A percentile compares a stretch with the other conserved stretches of the same genome.
phyloP scores from a whole-genome alignment of 306 rosid genomes.

The Sicyos baderoa region DNA sequence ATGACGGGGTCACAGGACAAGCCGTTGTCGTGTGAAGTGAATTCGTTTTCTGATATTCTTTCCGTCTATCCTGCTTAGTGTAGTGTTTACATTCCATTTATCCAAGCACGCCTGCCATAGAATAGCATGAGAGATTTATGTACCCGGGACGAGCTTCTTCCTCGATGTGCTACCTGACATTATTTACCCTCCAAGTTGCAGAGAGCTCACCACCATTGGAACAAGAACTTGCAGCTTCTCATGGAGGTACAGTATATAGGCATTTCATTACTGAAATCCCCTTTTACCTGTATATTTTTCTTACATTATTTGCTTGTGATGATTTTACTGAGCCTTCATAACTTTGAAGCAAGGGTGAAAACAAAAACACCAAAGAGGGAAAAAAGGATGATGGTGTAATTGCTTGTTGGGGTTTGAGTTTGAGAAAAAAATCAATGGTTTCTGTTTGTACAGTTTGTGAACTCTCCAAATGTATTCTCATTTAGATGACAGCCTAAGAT shows the following conservation, averaged over 20 bases:
- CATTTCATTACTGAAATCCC: constrained; percentile 2
- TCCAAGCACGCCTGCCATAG: not conserved
- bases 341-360: constrained; percentile 23
- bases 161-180: constrained; percentile 13
- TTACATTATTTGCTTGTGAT: constrained; percentile 35
- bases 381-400: not conserved
- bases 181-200: not conserved
- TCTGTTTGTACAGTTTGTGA: constrained; percentile 15
- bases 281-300: constrained; percentile 46
- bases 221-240: constrained; percentile 6
- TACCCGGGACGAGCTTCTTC: constrained; percentile 19
- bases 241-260: constrained; percentile 16
- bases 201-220: not conserved
- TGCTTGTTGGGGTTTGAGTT: constrained; percentile 18
- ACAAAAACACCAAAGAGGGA: constrained; percentile 6
- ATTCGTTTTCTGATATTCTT: constrained; percentile 21
- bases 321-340: constrained; percentile 26
- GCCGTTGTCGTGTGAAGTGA: constrained; percentile 59
- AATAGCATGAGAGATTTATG: constrained; percentile 29
- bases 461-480: not conserved
- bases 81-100: constrained; percentile 13
- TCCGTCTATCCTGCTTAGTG: constrained; percentile 30
- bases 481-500: not conserved
- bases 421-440: constrained; percentile 16
- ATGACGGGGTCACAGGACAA: constrained; percentile 73